phyloP scores from a whole-genome alignment of 1,139 yeast species.

The Sugiyamaella novakii region DNA sequence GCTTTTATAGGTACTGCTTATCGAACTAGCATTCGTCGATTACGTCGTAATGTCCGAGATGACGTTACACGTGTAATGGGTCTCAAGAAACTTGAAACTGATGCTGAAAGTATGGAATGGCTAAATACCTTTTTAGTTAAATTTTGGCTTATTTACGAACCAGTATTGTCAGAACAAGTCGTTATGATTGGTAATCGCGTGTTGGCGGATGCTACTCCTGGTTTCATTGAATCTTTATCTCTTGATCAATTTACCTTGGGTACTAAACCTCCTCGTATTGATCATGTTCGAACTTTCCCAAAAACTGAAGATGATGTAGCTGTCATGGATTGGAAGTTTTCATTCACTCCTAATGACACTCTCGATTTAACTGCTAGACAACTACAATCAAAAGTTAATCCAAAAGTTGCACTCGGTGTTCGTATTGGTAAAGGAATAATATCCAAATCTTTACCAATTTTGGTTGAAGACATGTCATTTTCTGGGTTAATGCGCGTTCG shows the following conservation, averaged over 20 bases:
- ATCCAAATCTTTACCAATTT: conserved; percentile 45
- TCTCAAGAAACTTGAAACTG: conserved; percentile 76
- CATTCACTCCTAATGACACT: conserved; percentile 87
- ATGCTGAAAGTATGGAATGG: conserved; percentile 95
- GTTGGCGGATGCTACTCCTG: conserved; percentile 73
- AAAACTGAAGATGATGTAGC: conserved; percentile 89
- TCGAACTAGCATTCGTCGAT: conserved; percentile 79
- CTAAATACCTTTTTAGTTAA: conserved; percentile 80
- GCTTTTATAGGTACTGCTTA: conserved; percentile 64
- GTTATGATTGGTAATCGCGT: conserved; percentile 84
- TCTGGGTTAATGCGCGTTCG: conserved; percentile 74
- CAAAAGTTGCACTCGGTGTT: conserved; percentile 54
- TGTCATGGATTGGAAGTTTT: conserved; percentile 91
- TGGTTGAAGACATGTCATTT: conserved; percentile 56
- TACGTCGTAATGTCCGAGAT: conserved; percentile 73
- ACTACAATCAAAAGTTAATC: conserved; percentile 78
- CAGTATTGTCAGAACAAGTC: conserved; percentile 83
- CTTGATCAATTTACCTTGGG: conserved; percentile 89
- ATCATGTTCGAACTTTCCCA: conserved; percentile 81
- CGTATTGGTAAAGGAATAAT: conserved; percentile 48
- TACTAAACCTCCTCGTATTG: conserved; percentile 92
- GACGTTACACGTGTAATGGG: conserved; percentile 85
- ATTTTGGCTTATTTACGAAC: conserved; percentile 90
- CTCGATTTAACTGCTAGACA: conserved; percentile 85
- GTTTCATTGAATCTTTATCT: conserved; percentile 79